Evolutionary conservation across 768 basidiomycete species (phyloP).

Genomic region (Macrolepiota albuminosa): DNA sequence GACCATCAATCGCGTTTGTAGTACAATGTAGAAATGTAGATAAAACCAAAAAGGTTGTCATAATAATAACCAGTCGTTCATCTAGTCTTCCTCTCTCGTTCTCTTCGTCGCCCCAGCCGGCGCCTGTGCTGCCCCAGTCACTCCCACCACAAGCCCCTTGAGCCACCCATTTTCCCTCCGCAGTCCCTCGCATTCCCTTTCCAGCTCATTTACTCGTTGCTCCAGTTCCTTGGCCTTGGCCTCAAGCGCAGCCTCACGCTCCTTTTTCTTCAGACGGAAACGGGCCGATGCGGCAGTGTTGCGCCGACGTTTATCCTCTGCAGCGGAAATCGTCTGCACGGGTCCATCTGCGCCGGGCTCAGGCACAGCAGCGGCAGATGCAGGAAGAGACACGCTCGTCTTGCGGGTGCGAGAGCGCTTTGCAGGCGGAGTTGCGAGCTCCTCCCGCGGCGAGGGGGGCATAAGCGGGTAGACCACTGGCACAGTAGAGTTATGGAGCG

Average conservation of each 20-base stretch:
- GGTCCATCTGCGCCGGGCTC: slow-evolving; percentile 19
- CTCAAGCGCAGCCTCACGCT: slow-evolving; percentile 87
- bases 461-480: slow-evolving; percentile 20
- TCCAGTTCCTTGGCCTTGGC: slow-evolving; percentile 82
- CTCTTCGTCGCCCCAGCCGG: slow-evolving; percentile 23
- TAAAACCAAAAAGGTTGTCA: background rate
- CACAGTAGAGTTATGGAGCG: slow-evolving; percentile 34
- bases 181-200: slow-evolving; percentile 87
- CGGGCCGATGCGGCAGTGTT: slow-evolving; percentile 93
- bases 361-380: slow-evolving; percentile 25
- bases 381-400: slow-evolving; percentile 30
- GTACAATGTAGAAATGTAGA: too few relatives aligned
- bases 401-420: slow-evolving; percentile 60
- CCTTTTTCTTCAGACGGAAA: slow-evolving; percentile 95
- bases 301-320: slow-evolving; percentile 89
- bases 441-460: slow-evolving; percentile 22
- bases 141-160: slow-evolving; percentile 84
- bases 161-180: slow-evolving; percentile 91
- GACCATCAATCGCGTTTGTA: too few relatives aligned
- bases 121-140: slow-evolving; percentile 64
- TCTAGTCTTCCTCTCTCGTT: slow-evolving; percentile 15
- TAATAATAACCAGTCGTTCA: slow-evolving; percentile 7
- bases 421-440: slow-evolving; percentile 21
- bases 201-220: slow-evolving; percentile 70
- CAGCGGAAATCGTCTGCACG: slow-evolving; percentile 35